Conservation (phyloP, 768 basidiomycete genomes). For the Leucocoprinus sp. region DNA sequence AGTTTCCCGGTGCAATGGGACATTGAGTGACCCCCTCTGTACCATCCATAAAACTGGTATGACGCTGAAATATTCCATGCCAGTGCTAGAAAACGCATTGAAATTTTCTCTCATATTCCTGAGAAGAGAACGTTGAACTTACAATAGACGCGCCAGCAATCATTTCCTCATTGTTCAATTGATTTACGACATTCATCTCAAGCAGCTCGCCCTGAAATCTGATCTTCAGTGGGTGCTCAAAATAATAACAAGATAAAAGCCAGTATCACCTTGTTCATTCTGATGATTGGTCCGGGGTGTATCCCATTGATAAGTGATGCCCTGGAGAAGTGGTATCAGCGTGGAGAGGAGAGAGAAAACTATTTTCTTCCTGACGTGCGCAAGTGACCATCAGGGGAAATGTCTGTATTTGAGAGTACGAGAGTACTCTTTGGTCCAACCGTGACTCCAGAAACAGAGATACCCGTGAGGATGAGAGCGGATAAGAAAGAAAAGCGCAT, state of each 20-base stretch:
- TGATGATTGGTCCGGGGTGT: slow-evolving; percentile 14
- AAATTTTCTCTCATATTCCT: background rate
- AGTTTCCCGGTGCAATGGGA: slow-evolving; percentile 29
- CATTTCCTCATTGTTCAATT: slow-evolving; percentile 41
- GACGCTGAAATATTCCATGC: slow-evolving; percentile 32
- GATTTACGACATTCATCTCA: slow-evolving; percentile 37
- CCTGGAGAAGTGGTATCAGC: background rate
- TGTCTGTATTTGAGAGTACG: slow-evolving; percentile 1
- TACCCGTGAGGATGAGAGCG: background rate
- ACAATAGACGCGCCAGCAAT: slow-evolving; percentile 42
- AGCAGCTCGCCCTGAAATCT: slow-evolving; percentile 29
- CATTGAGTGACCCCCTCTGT: slow-evolving; percentile 31
- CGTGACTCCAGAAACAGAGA: background rate
- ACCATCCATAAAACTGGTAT: slow-evolving; percentile 33
- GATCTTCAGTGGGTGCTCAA: background rate
- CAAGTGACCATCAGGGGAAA: slow-evolving; percentile 10
- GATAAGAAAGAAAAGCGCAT: background rate
- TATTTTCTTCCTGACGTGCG: slow-evolving; percentile 12
- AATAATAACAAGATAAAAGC: background rate
- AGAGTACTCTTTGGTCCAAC: slow-evolving; percentile 2
- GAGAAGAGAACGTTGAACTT: slow-evolving; percentile 11
- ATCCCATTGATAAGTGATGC: slow-evolving; percentile 5
- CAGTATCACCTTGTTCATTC: slow-evolving; percentile 8
- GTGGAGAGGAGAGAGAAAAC: background rate
- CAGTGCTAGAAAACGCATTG: slow-evolving; percentile 28